phyloP scores from a whole-genome alignment of 129 eudicot species.

The Saposhnikovia divaricata region DNA sequence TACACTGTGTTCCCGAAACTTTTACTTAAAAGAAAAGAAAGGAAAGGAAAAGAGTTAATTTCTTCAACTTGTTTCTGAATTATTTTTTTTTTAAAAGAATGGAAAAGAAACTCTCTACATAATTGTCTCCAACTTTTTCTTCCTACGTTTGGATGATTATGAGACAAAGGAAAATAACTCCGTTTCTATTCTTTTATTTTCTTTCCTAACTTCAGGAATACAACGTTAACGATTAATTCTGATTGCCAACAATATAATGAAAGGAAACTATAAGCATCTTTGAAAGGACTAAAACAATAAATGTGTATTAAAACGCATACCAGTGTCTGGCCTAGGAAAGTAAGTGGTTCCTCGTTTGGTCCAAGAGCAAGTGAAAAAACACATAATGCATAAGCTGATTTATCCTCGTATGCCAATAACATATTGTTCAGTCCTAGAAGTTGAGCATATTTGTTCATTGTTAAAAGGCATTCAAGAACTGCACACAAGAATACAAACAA shows the following conservation, averaged over 20 bases:
- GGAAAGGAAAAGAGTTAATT: too few relatives aligned
- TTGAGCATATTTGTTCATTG: background rate
- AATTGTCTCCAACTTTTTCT: too few relatives aligned
- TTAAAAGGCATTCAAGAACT: background rate
- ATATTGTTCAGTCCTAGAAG: conserved; percentile 73
- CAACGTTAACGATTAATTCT: too few relatives aligned
- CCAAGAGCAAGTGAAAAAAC: conserved; percentile 83
- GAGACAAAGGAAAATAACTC: too few relatives aligned
- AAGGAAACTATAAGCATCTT: background rate
- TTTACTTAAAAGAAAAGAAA: too few relatives aligned
- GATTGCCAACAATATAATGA: background rate
- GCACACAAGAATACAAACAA: background rate
- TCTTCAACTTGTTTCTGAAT: too few relatives aligned
- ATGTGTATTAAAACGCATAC: conserved; percentile 34
- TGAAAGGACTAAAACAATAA: background rate
- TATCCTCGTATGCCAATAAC: conserved; percentile 91
- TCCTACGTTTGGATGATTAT: too few relatives aligned
- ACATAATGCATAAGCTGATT: conserved; percentile 82
- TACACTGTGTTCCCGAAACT: too few relatives aligned
- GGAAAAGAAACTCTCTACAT: too few relatives aligned
- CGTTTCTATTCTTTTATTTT: too few relatives aligned
- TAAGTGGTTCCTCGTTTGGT: conserved; percentile 68
- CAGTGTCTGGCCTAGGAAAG: conserved; percentile 70
- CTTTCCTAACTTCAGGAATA: too few relatives aligned
- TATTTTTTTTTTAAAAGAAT: too few relatives aligned